phyloP scores from a whole-genome alignment of 2,329 filamentous ascomycete species.

The Calonectria fujianensis region DNA sequence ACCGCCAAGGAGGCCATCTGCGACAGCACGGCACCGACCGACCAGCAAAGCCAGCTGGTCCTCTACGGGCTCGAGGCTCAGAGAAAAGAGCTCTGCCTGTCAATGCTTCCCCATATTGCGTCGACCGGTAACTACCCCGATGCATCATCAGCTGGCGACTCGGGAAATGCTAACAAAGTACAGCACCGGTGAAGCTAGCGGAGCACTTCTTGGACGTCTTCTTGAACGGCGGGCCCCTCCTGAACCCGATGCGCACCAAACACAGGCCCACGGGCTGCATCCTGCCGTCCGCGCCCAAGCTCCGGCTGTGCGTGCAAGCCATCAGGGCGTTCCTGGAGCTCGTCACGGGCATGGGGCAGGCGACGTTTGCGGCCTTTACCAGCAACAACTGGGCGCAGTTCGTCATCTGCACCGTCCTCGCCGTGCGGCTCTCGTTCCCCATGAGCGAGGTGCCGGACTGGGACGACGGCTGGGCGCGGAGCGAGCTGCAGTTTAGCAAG shows the following conservation, averaged over 20 bases:
- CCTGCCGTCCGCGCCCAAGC: conserved; percentile 45
- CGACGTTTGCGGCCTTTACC: conserved; percentile 61
- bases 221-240: conserved; percentile 62
- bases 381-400: conserved; percentile 66
- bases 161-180: conserved; percentile 44
- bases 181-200: conserved; percentile 57
- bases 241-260: conserved; percentile 48
- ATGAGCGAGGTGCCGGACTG: conserved; percentile 61
- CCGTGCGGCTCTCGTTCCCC: conserved; percentile 69
- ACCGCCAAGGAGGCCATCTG: conserved; percentile 61
- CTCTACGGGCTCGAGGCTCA: conserved; percentile 69
- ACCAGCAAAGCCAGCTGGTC: conserved; percentile 66
- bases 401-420: conserved; percentile 64
- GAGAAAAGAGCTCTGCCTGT: conserved; percentile 62
- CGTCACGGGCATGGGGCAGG: conserved; percentile 55
- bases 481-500: conserved; percentile 61
- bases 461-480: conserved; percentile 62
- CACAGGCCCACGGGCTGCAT: conserved; percentile 35
- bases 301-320: conserved; percentile 51
- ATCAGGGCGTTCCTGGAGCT: conserved; percentile 60
- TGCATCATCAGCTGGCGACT: too few relatives aligned
- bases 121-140: conserved; percentile 43
- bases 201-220: conserved; percentile 63
- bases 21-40: conserved; percentile 53
- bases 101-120: conserved; percentile 60